These are phyloP conservation scores for Plectosphaerella plurivora DNA, from an alignment of 2,329 filamentous ascomycete genomes.

Conservation along the genomic window DNA sequence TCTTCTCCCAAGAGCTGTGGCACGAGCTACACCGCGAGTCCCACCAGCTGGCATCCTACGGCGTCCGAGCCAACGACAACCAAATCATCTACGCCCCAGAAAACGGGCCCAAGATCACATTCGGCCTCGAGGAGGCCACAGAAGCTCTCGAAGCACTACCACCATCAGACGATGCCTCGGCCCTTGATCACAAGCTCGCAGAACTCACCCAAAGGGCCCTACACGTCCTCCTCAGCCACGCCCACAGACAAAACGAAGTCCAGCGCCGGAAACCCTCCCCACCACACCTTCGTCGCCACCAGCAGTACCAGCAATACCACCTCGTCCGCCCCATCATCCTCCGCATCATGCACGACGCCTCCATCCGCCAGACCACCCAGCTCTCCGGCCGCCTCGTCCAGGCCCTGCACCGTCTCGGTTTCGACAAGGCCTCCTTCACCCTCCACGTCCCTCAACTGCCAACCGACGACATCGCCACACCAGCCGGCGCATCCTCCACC, in stretches of 20 bases:
- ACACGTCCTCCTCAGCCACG: slow-evolving; percentile 71
- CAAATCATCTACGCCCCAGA: slow-evolving; percentile 52
- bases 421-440: slow-evolving; percentile 35
- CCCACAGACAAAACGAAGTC: slow-evolving; percentile 71
- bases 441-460: slow-evolving; percentile 32
- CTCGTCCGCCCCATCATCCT: slow-evolving; percentile 50
- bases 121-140: slow-evolving; percentile 50
- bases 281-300: slow-evolving; percentile 30
- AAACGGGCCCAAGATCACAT: slow-evolving; percentile 50
- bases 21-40: slow-evolving; percentile 84
- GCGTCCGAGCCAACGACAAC: slow-evolving; percentile 60
- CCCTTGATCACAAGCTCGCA: slow-evolving; percentile 48
- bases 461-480: slow-evolving; percentile 18
- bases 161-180: slow-evolving; percentile 20
- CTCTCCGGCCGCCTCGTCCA: slow-evolving; percentile 39
- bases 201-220: slow-evolving; percentile 63
- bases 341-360: slow-evolving; percentile 38
- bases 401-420: slow-evolving; percentile 40
- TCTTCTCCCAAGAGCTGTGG: slow-evolving; percentile 84
- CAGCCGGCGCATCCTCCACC: slow-evolving; percentile 23
- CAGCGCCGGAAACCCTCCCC: slow-evolving; percentile 57
- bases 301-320: slow-evolving; percentile 41
- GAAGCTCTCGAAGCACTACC: slow-evolving; percentile 13
- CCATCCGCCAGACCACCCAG: slow-evolving; percentile 30
- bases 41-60: slow-evolving; percentile 64